phyloP scores from a whole-genome alignment of 1,139 yeast genomes.

The Yamadazyma friedrichii region DNA sequence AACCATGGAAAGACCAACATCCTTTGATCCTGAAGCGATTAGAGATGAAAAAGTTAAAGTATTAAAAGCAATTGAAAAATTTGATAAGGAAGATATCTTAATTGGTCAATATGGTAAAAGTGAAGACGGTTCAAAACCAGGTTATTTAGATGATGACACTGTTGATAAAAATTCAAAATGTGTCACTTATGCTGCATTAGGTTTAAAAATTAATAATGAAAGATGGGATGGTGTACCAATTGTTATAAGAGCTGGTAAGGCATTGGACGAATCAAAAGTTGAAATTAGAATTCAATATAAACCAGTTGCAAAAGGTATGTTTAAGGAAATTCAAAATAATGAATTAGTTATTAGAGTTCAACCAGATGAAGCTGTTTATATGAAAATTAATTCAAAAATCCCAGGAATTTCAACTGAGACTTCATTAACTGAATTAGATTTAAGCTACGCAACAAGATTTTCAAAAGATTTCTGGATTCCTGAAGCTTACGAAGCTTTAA shows the following conservation, averaged over 20 bases:
- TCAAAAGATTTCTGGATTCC: constrained; percentile 88
- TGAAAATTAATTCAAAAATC: constrained; percentile 87
- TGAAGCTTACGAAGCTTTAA: constrained; percentile 94
- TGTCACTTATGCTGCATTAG: constrained; percentile 88
- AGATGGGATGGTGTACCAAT: constrained; percentile 99
- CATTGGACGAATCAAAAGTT: constrained; percentile 86
- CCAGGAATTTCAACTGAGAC: constrained; percentile 88
- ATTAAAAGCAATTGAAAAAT: constrained; percentile 72
- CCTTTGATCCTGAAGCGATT: constrained; percentile 86
- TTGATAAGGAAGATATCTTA: constrained; percentile 64
- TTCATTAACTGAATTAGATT: constrained; percentile 83
- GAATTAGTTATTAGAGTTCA: constrained; percentile 92
- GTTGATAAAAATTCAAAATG: constrained; percentile 80
- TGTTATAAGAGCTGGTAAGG: constrained; percentile 95
- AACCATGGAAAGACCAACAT: constrained; percentile 94
- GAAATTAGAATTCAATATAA: constrained; percentile 93
- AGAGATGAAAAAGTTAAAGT: constrained; percentile 97
- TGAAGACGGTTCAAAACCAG: constrained; percentile 85
- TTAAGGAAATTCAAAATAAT: constrained; percentile 79
- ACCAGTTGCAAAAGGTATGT: constrained; percentile 80
- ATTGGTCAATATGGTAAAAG: constrained; percentile 88
- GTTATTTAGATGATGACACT: constrained; percentile 90
- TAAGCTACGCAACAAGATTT: constrained; percentile 81
- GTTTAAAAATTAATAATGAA: constrained; percentile 77
- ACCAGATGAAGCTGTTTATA: constrained; percentile 90